Evolutionary conservation across 2,329 filamentous ascomycete genomes (phyloP), one percentile per base, ranked within the genome.

Genomic region (Boeremia exigua): DNA sequence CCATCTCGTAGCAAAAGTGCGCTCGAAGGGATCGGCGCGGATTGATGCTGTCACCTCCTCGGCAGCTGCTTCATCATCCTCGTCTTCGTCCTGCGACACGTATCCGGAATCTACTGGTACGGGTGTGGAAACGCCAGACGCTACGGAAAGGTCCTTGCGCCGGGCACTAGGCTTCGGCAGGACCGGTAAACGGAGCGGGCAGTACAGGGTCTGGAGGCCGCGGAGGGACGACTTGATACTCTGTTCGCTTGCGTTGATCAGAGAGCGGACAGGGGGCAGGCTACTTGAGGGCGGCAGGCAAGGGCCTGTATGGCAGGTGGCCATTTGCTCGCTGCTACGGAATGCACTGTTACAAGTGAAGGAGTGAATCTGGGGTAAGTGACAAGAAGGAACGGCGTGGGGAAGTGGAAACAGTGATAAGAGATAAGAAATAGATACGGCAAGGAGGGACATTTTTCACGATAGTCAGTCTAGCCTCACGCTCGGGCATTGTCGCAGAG

Each of bases 231-330:
- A 40, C 2, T 40, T 59, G 25, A 75, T 59, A 11, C 66, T 58
- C 14, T 62, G 56, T 30, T 74, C 68, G 7, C 64, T 61, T 19
- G 63, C 53, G 11, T 56, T 45, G 4, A 56, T 40, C 14, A 74
- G 56, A 1, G 62, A 59, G 7, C 70, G 67, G 2, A 72, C 53
- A 7, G 69, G 65, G 38, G 65, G 67, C 12, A 75, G 54, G 53
- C 66, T 74, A 65, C 70, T 73, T 33, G 72, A 70, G 29, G 72
- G 72, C 45, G 70, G 64, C 62, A 69, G 62, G 57, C 67, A 72
- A 48, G 49, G 59, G 56, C 63, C 65, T 30, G 60, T 43, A 32
- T 62, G 32, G 46, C 34, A 60, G 54, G 57, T 43, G 47, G 64
- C 73, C 72, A 75, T 75, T 48, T 63, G 65, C 15, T 38, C 7